Base-by-base conservation (phyloP, 1,284 basidiomycete genomes). In the Mycena citricolor region DNA sequence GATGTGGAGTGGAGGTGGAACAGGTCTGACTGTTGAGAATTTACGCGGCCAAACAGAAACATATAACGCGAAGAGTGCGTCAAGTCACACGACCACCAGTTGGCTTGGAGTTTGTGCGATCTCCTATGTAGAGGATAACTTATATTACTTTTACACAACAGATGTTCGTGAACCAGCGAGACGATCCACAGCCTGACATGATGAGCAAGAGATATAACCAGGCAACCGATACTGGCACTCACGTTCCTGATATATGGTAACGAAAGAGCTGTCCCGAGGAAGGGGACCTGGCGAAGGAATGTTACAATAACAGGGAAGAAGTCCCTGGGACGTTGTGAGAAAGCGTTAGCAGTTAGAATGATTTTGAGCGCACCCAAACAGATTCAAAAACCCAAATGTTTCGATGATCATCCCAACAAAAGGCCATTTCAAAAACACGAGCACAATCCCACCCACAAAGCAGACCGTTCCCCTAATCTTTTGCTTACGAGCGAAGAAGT, bases 281-380 rank as follows among this genome's bases (percentile, higher is more conserved):
- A 81, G 1, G 97, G 97, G 44, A 98, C 67, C 69, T 99, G 97
- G 53, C 97, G 77, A 54, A 99, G 69, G 75, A 99, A 98, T 35
- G 91, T 94, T 47, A 99, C 74, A 47, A 99, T 90, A 46, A 98
- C 95, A 5, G 97, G 97, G 82, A 99, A 99, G 76, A 99, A 99
- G 68, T 98, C 95, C 36, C 95, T 99, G 68, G 47, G 41, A 39
- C 42, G 37, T 51, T 31, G 20, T 24, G 13, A 42, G 34, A 51
- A 24, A 47, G 43, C 20, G 39, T 53, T n/a, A 24, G 14, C n/a
- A 21, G 22, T 20, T 29, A 31, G 12, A 38, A 29, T 8, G n/a
- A n/a, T n/a, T n/a, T n/a, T n/a, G 23, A 19, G 74, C 91, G 55
- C 62, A 99, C 95, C 95, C 97, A 61, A 99, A 99, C 29, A 99